Percentiles rank a stretch among this genome's conserved stretches.
Evolutionary conservation across 257 asterid species (phyloP).

Genomic region (Voacanga thouarsii): DNA sequence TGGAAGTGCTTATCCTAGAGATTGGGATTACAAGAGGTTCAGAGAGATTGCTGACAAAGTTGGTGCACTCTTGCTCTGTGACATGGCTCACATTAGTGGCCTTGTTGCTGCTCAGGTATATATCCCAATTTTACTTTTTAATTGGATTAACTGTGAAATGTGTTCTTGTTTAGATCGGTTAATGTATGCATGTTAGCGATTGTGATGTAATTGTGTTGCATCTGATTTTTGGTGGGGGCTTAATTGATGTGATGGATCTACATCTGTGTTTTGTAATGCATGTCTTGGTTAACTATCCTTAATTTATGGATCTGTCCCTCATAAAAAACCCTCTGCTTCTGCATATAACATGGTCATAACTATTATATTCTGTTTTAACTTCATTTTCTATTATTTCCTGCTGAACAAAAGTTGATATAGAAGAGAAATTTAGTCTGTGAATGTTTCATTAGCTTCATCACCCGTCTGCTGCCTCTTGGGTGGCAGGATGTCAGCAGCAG

Average conservation of each 20-base stretch:
- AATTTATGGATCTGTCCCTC: neutral
- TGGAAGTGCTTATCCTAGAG: slow-evolving; percentile 48
- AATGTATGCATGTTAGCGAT: neutral
- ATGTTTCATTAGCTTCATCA: no score
- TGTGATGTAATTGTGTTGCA: neutral
- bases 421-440: no score
- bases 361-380: neutral
- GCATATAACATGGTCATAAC: neutral
- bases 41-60: slow-evolving; percentile 43
- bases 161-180: neutral
- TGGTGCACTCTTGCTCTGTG: slow-evolving; percentile 45
- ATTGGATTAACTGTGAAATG: neutral
- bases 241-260: neutral
- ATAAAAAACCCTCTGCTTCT: neutral
- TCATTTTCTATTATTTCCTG: neutral
- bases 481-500: neutral
- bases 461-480: neutral
- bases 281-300: neutral
- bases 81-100: slow-evolving; percentile 46
- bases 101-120: slow-evolving; percentile 47
- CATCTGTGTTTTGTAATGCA: neutral
- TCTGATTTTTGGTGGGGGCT: neutral
- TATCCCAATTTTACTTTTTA: neutral
- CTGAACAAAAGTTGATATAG: neutral
- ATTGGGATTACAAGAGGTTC: slow-evolving; percentile 46